These are phyloP conservation scores for Berkeleyomyces basicola DNA, from an alignment of 2,329 filamentous ascomycete genomes.

Conservation along the genomic window DNA sequence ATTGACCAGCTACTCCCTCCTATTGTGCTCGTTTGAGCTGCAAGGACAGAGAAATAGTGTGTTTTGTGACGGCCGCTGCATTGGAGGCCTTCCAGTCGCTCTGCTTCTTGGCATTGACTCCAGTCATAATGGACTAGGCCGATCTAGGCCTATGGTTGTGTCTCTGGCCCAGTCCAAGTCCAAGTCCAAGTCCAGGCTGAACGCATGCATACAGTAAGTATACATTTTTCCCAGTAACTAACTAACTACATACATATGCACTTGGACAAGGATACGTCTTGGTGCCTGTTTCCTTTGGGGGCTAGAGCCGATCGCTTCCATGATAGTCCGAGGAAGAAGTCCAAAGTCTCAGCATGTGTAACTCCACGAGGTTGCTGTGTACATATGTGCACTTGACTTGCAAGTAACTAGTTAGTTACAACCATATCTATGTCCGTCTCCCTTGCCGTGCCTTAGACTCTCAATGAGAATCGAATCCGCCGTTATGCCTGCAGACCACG, in stretches of 20 bases:
- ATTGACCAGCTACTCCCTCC: too few species aligned
- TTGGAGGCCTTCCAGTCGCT: constrained; percentile 7
- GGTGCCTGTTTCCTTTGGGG: too few species aligned
- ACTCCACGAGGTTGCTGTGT: background rate
- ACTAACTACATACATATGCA: too few species aligned
- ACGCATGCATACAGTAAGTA: background rate
- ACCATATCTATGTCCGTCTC: too few species aligned
- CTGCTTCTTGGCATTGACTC: constrained; percentile 1
- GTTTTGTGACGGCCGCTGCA: constrained; percentile 1
- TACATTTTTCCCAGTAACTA: background rate
- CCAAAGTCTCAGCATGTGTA: background rate
- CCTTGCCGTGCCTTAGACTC: too few species aligned
- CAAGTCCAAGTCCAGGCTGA: background rate
- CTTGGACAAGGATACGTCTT: too few species aligned
- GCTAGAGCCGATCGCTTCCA: too few species aligned
- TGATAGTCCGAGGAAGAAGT: background rate
- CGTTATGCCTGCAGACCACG: background rate
- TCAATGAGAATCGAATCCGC: background rate
- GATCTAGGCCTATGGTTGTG: background rate
- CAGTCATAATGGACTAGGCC: background rate
- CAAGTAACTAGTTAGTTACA: too few species aligned
- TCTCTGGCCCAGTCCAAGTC: background rate
- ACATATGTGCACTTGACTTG: too few species aligned
- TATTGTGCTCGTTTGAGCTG: too few species aligned
- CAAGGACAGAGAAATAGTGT: background rate